Evolutionary conservation across 202 grass and related monocot genomes (phyloP).

Genomic region (Sporobolus alterniflorus): DNA sequence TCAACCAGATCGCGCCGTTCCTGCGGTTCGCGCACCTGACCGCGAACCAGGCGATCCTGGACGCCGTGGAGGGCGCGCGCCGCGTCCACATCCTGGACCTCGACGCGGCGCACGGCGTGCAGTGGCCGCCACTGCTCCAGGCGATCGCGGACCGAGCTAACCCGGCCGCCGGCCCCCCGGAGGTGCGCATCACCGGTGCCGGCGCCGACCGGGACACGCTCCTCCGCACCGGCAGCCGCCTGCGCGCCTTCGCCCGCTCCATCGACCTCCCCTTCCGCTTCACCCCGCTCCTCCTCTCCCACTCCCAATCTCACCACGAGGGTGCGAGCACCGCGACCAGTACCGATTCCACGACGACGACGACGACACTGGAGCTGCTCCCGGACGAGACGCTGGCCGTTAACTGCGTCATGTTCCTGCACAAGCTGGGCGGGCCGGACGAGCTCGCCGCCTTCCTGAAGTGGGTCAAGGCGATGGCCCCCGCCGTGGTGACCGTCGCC

Average conservation of each 20-base stretch:
- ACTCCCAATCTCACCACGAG: not conserved
- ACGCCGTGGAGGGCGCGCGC: conserved; percentile 61
- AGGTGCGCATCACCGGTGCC: conserved; percentile 88
- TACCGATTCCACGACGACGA: not conserved
- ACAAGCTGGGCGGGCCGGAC: conserved; percentile 64
- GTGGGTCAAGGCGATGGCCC: conserved; percentile 64
- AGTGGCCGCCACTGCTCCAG: conserved; percentile 95
- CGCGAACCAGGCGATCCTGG: conserved; percentile 96
- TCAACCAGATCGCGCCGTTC: conserved; percentile 98
- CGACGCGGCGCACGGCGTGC: conserved; percentile 86
- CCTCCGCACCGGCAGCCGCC: conserved; percentile 72
- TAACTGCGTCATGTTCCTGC: conserved; percentile 85
- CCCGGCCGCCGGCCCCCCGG: conserved; percentile 48
- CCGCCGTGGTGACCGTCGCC: conserved; percentile 78
- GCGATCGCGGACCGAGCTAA: conserved; percentile 68
- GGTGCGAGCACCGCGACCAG: not conserved
- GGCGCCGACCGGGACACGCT: conserved; percentile 75
- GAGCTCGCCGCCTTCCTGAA: conserved; percentile 57
- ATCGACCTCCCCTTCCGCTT: conserved; percentile 85
- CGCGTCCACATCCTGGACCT: conserved; percentile 93
- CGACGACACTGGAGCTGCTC: conserved; percentile 32
- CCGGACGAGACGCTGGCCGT: conserved; percentile 77
- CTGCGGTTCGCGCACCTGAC: conserved; percentile 97
- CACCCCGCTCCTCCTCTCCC: conserved; percentile 74
- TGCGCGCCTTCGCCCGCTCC: conserved; percentile 85